phyloP scores from a whole-genome alignment of 192 early-diverging fungal species.

The Mortierella antarctica region DNA sequence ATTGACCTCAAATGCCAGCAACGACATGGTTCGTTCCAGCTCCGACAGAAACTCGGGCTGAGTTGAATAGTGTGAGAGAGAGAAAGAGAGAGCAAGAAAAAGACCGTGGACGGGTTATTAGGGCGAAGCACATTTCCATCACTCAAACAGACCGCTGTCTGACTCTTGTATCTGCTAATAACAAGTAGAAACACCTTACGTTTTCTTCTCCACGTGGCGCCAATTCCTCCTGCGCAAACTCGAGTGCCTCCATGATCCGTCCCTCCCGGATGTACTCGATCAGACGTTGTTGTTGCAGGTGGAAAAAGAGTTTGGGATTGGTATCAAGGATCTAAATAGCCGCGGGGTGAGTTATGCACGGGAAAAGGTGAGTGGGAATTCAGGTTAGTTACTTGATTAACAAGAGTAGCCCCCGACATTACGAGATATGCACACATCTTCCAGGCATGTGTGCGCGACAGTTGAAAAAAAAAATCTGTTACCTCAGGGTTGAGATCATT shows the following conservation, averaged over 20 bases:
- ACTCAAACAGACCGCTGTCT: too few species aligned
- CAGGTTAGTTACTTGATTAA: slow-evolving; percentile 11
- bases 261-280: slow-evolving; percentile 95
- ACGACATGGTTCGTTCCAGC: slow-evolving; percentile 95
- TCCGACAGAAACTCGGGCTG: slow-evolving; percentile 95
- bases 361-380: slow-evolving; percentile 11
- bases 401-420: not conserved
- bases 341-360: slow-evolving; percentile 5
- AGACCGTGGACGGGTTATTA: not conserved
- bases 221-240: slow-evolving; percentile 97
- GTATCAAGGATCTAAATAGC: slow-evolving; percentile 86
- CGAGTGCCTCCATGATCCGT: slow-evolving; percentile 82
- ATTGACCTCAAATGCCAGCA: slow-evolving; percentile 91
- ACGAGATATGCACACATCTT: not conserved
- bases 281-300: slow-evolving; percentile 95
- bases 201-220: slow-evolving; percentile 98
- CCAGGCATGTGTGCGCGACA: not conserved
- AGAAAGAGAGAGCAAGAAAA: slow-evolving; percentile 9
- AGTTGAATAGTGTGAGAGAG: not conserved
- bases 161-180: too few species aligned
- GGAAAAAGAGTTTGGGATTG: slow-evolving; percentile 94
- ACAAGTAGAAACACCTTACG: slow-evolving; percentile 54
- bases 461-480: slow-evolving; percentile 12
- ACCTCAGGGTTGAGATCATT: slow-evolving; percentile 99
- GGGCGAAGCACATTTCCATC: not conserved